phyloP scores from a whole-genome alignment of 345 rosid genomes.

The Limnanthes douglasii region DNA sequence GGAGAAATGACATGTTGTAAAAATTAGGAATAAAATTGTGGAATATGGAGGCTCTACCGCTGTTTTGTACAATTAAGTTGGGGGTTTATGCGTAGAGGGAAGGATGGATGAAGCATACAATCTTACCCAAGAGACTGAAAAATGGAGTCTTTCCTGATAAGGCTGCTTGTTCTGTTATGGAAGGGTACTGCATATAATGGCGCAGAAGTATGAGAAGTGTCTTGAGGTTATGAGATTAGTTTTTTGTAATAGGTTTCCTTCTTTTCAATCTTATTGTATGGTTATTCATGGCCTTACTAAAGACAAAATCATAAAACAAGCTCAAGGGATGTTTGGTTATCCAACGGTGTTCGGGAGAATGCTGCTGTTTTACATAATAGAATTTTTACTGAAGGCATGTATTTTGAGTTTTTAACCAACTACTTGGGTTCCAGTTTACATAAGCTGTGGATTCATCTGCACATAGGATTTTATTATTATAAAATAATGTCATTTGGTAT shows the following conservation, averaged over 20 bases:
- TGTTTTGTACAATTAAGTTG: constrained; percentile 14
- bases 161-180: constrained; percentile 18
- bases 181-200: constrained; percentile 19
- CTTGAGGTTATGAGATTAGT: constrained; percentile 16
- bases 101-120: constrained; percentile 17
- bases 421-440: no score
- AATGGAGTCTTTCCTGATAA: constrained; percentile 17
- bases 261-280: constrained; percentile 22
- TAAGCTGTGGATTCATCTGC: no score
- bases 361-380: no score
- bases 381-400: no score
- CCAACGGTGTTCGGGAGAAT: no score
- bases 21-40: constrained; percentile 16
- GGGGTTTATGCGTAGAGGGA: constrained; percentile 19
- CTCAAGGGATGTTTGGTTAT: no score
- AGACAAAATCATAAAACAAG: no score
- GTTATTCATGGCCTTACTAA: constrained; percentile 20
- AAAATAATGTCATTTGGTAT: no score
- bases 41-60: constrained; percentile 14
- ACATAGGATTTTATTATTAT: no score
- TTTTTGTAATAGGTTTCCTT: constrained; percentile 17
- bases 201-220: constrained; percentile 12
- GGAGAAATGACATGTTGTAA: constrained; percentile 18
- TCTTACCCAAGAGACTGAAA: constrained; percentile 11
- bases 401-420: no score